These are phyloP conservation scores for Ganoderma sp. DNA, from an alignment of 1,284 basidiomycete genomes.

Conservation along the genomic window DNA sequence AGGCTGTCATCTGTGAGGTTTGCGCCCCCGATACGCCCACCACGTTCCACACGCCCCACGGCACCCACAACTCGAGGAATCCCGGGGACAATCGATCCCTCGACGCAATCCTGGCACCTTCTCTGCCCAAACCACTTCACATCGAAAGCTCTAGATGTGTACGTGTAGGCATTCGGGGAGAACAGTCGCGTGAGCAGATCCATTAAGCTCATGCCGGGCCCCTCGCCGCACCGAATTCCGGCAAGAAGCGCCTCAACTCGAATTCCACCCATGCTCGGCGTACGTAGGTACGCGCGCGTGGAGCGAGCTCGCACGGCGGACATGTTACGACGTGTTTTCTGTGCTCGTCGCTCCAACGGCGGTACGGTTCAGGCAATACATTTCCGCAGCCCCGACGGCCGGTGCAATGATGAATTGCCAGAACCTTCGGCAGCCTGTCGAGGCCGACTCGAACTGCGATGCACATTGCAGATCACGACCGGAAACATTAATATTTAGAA, in stretches of 20 bases:
- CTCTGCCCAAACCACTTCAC: conserved; percentile 2
- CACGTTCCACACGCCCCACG: neutral
- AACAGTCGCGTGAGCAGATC: neutral
- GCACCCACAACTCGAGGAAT: neutral
- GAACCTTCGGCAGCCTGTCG: neutral
- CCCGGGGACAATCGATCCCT: neutral
- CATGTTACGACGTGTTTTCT: neutral
- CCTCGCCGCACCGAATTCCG: neutral
- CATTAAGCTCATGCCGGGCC: neutral
- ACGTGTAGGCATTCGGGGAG: neutral
- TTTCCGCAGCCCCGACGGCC: neutral
- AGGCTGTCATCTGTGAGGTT: neutral
- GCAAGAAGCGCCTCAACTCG: neutral
- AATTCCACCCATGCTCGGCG: neutral
- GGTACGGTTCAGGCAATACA: neutral
- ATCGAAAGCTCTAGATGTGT: neutral
- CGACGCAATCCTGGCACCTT: neutral
- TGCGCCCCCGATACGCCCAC: neutral
- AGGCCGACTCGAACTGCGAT: neutral
- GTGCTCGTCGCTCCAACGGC: neutral
- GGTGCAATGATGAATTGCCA: neutral
- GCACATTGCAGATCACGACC: neutral
- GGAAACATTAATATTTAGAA: neutral
- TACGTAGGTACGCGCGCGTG: neutral
- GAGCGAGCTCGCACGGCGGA: neutral